These are phyloP conservation scores for Globisporangium megalacanthum DNA, from an alignment of 352 stramenopile species.

Conservation along the genomic window DNA sequence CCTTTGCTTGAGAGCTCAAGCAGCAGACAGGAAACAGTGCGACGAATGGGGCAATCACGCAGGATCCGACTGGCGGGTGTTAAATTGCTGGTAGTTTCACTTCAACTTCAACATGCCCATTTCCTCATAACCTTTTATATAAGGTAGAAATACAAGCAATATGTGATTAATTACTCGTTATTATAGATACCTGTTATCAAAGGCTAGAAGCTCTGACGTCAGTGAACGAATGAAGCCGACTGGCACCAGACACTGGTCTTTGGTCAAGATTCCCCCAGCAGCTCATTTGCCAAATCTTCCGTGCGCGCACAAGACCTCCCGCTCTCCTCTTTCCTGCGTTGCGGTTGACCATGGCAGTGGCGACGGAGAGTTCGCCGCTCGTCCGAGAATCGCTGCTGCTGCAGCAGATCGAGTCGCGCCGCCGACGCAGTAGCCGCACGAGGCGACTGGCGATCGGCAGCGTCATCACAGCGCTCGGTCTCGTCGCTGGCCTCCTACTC, in stretches of 20 bases:
- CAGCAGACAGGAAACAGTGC: no score
- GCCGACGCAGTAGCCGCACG: neutral
- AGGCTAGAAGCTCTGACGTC: neutral
- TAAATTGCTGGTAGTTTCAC: neutral
- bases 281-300: no score
- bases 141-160: no score
- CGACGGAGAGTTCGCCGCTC: slow-evolving; percentile 1
- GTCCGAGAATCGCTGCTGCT: neutral
- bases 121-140: no score
- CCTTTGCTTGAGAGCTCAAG: no score
- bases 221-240: neutral
- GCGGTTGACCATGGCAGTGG: neutral
- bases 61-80: neutral
- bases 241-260: no score
- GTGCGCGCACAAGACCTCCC: no score
- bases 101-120: neutral
- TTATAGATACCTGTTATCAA: no score
- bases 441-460: neutral
- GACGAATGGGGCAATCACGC: no score
- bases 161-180: no score
- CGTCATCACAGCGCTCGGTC: slow-evolving; percentile 7
- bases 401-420: neutral
- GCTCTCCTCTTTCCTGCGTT: neutral
- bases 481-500: slow-evolving; percentile 7
- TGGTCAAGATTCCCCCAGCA: no score